Conservation (phyloP, 345 rosid genomes). For the Leavenworthia alabamica region DNA sequence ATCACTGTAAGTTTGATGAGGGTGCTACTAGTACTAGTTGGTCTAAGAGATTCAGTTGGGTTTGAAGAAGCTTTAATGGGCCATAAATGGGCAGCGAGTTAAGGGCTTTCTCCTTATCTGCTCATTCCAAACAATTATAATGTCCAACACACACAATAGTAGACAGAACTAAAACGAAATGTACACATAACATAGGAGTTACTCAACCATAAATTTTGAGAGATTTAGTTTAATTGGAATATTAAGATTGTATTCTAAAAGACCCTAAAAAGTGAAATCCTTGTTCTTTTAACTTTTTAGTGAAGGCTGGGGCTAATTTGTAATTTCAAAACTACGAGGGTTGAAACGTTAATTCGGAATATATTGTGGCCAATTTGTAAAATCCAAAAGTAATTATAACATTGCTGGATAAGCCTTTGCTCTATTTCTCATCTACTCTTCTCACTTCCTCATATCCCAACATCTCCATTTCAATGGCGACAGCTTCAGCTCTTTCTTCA, state of each 20-base stretch:
- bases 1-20: not conserved
- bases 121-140: not conserved
- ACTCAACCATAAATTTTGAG: not conserved
- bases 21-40: not conserved
- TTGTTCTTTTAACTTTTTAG: not conserved
- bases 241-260: not conserved
- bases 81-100: not conserved
- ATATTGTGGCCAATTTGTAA: not conserved
- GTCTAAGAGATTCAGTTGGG: not conserved
- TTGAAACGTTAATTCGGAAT: not conserved
- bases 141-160: not conserved
- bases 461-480: constrained; percentile 21
- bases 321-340: not conserved
- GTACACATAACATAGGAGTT: not conserved
- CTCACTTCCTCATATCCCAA: constrained; percentile 22
- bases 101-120: not conserved
- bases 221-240: not conserved
- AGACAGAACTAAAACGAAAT: not conserved
- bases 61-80: not conserved
- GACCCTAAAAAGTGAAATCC: not conserved
- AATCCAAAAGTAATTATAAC: not conserved
- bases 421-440: not conserved
- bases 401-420: constrained; percentile 28
- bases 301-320: not conserved
- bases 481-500: constrained; percentile 37